Evolutionary conservation across 2,329 filamentous ascomycete species (phyloP).

Genomic region (Monosporascus sp.): DNA sequence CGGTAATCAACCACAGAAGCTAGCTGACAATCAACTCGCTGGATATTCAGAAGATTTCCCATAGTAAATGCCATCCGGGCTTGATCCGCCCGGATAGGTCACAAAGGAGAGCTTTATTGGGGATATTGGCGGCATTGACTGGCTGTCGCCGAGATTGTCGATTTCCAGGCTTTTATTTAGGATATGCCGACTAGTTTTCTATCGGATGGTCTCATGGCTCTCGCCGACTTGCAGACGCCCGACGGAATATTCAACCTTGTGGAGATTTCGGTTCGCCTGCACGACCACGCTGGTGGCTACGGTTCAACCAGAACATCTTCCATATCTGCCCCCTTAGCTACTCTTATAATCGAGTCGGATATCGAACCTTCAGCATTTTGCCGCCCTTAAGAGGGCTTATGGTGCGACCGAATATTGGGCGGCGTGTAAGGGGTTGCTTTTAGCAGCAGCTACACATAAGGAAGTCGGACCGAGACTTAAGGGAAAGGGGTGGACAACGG

Average conservation of each 20-base stretch:
- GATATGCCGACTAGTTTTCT: conserved; percentile 85
- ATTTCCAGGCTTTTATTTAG: conserved; percentile 78
- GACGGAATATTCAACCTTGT: conserved; percentile 61
- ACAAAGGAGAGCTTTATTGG: conserved; percentile 83
- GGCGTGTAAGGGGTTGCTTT: conserved; percentile 65
- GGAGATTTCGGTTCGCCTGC: conserved; percentile 75
- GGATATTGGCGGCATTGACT: conserved; percentile 73
- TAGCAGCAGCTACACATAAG: conserved; percentile 56
- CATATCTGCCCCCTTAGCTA: conserved; percentile 29
- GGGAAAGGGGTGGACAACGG: conserved; percentile 23
- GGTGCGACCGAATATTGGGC: conserved; percentile 60
- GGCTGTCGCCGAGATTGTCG: conserved; percentile 74
- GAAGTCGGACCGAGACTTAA: background rate
- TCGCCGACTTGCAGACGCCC: conserved; percentile 64
- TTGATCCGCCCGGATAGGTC: conserved; percentile 78
- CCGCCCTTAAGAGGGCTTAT: conserved; percentile 69
- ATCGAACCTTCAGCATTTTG: conserved; percentile 73
- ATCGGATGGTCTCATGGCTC: conserved; percentile 73
- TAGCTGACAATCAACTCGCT: conserved; percentile 61
- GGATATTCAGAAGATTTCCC: conserved; percentile 74
- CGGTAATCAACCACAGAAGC: conserved; percentile 18
- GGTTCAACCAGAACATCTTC: conserved; percentile 29
- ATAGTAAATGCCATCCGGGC: conserved; percentile 71
- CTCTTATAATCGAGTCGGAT: conserved; percentile 59
- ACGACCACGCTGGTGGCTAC: conserved; percentile 62